phyloP scores from a whole-genome alignment of 805 yeast species.

The Candida dajiaensis region DNA sequence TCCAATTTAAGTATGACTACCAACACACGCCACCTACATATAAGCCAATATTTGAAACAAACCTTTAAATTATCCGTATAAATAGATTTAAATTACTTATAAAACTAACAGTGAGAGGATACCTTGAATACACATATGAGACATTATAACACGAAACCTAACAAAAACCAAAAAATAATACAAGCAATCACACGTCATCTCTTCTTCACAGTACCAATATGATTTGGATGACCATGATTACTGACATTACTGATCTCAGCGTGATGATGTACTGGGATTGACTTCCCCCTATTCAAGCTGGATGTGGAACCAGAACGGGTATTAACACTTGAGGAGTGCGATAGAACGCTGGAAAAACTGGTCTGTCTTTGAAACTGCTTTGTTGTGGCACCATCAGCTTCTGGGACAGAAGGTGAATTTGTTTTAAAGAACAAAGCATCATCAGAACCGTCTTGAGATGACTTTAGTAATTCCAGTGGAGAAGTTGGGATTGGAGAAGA shows the following conservation, averaged over 20 bases:
- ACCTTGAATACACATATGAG: neutral
- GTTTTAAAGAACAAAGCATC: neutral
- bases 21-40: too few species aligned
- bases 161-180: neutral
- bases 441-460: neutral
- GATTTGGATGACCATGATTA: conserved; percentile 4
- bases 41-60: too few species aligned
- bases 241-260: conserved; percentile 16
- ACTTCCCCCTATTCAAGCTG: conserved; percentile 8
- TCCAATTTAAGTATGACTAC: too few species aligned
- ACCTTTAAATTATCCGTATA: neutral
- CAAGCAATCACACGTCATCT: neutral
- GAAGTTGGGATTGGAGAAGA: neutral
- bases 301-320: conserved; percentile 1
- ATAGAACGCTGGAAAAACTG: conserved; percentile 15
- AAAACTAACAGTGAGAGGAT: neutral
- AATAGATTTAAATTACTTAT: neutral
- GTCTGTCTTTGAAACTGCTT: conserved; percentile 9
- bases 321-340: conserved; percentile 9
- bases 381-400: neutral
- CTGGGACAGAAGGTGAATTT: neutral
- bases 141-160: neutral
- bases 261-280: conserved; percentile 17
- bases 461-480: neutral
- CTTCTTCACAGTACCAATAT: neutral